These are phyloP conservation scores for Mimosa bimucronata DNA, from an alignment of 306 rosid species.

Conservation along the genomic window DNA sequence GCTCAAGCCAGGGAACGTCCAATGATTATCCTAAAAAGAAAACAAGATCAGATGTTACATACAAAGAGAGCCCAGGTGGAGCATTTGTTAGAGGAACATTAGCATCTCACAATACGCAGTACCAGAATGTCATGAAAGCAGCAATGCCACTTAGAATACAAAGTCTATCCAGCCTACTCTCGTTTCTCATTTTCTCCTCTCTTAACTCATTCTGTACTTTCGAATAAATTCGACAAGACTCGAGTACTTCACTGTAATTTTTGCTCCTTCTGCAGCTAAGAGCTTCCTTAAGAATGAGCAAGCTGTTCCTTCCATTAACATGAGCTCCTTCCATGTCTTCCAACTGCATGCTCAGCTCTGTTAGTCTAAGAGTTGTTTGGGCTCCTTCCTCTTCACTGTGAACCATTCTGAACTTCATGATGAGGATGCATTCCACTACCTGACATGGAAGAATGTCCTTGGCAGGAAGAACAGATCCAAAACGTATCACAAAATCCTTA, in stretches of 20 bases:
- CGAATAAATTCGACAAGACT: constrained; percentile 73
- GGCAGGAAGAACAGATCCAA: constrained; percentile 83
- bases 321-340: constrained; percentile 88
- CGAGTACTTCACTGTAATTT: constrained; percentile 69
- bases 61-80: constrained; percentile 28
- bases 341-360: constrained; percentile 88
- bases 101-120: constrained; percentile 50
- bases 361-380: constrained; percentile 62
- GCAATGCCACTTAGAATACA: constrained; percentile 49
- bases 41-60: constrained; percentile 44
- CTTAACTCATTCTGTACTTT: constrained; percentile 76
- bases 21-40: neutral
- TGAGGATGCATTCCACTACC: constrained; percentile 78
- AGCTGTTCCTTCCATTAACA: constrained; percentile 81
- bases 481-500: constrained; percentile 75
- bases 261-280: constrained; percentile 76
- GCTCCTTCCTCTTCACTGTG: constrained; percentile 61
- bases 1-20: neutral
- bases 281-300: constrained; percentile 80
- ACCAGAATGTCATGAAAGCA: constrained; percentile 48
- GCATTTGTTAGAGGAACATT: constrained; percentile 39
- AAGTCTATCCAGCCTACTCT: constrained; percentile 63
- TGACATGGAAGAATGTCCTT: constrained; percentile 79
- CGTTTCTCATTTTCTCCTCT: constrained; percentile 86
- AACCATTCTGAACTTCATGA: constrained; percentile 78